These are phyloP conservation scores for Sapria himalayana DNA, from an alignment of 345 rosid genomes.

Conservation along the genomic window DNA sequence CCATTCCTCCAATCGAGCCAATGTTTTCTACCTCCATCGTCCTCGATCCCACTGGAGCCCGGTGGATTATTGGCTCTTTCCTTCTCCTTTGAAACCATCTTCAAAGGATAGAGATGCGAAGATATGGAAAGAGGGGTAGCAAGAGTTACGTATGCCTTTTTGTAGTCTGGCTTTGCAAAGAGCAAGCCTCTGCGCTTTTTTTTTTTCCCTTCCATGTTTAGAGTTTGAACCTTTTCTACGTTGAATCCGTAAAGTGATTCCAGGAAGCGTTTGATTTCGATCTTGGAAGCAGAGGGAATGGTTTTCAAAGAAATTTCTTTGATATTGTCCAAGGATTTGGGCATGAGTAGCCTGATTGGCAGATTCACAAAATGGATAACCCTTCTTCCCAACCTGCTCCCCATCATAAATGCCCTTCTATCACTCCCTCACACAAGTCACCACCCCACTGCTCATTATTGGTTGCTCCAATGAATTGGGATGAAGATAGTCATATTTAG, in stretches of 20 bases:
- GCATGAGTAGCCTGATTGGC: constrained; percentile 65
- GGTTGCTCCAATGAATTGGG: no score
- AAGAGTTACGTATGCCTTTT: constrained; percentile 72
- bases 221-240: constrained; percentile 59
- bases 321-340: constrained; percentile 36
- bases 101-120: constrained; percentile 40
- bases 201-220: constrained; percentile 94
- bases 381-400: constrained; percentile 53
- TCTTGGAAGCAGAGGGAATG: constrained; percentile 69
- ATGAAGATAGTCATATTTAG: no score
- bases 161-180: constrained; percentile 67
- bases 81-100: constrained; percentile 36
- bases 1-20: constrained; percentile 53
- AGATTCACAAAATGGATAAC: constrained; percentile 68
- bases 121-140: constrained; percentile 44
- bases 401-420: no score
- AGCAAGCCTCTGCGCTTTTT: constrained; percentile 65
- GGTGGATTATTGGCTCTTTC: constrained; percentile 31
- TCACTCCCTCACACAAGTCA: background rate
- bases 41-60: constrained; percentile 44
- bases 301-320: constrained; percentile 59
- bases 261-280: constrained; percentile 91
- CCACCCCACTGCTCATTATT: no score
- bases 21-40: constrained; percentile 41
- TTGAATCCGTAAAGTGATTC: constrained; percentile 82